Conservation (phyloP, 352 stramenopile genomes). For the Phytophthora megakarya region DNA sequence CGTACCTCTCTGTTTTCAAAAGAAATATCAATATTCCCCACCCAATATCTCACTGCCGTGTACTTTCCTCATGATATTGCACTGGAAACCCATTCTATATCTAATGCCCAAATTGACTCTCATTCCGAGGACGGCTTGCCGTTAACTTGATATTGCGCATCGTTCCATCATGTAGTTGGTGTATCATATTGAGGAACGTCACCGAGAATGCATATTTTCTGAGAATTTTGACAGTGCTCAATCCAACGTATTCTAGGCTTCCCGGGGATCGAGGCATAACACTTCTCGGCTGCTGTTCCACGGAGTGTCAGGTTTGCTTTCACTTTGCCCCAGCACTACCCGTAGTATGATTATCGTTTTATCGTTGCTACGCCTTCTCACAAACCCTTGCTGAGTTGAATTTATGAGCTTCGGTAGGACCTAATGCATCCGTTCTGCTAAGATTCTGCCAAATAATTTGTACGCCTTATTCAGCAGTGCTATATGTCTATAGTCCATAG, state of each 20-base stretch:
- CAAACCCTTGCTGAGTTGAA: too few species aligned
- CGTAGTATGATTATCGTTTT: background rate
- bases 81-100: background rate
- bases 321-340: background rate
- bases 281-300: background rate
- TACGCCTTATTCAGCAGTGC: too few species aligned
- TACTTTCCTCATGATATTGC: background rate
- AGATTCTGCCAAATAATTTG: too few species aligned
- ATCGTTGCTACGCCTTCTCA: too few species aligned
- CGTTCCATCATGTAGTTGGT: too few species aligned
- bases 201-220: background rate
- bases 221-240: background rate
- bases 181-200: background rate
- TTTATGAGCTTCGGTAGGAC: too few species aligned
- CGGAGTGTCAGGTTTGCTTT: too few species aligned
- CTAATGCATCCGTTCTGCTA: too few species aligned
- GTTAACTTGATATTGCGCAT: background rate
- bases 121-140: background rate
- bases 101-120: background rate
- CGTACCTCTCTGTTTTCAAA: background rate
- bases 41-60: background rate
- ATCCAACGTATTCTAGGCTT: constrained; percentile 1
- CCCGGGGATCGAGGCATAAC: constrained; percentile 1
- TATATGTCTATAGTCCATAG: too few species aligned
- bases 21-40: too few species aligned